Percentiles rank a stretch among this genome's conserved stretches.
phyloP scores from a whole-genome alignment of 1,284 basidiomycete genomes.

The Pyrrhoderma noxium region DNA sequence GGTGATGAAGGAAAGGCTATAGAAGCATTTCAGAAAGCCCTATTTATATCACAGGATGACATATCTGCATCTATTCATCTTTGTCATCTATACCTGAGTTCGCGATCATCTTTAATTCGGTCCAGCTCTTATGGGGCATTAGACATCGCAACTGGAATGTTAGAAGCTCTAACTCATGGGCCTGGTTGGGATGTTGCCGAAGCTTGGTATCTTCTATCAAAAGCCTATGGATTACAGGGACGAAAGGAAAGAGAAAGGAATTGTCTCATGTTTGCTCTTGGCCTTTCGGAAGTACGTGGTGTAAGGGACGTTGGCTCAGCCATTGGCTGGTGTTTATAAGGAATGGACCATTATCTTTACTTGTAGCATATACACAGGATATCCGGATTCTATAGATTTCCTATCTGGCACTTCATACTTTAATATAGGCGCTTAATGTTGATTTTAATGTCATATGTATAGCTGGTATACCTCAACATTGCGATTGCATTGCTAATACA shows the following conservation, averaged over 20 bases:
- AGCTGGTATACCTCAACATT: no score
- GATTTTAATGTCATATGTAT: no score
- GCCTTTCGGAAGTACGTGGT: conserved; percentile 61
- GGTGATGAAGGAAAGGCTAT: conserved; percentile 55
- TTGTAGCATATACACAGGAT: neutral
- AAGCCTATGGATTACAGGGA: conserved; percentile 70
- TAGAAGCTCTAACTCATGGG: conserved; percentile 54
- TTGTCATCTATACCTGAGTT: conserved; percentile 63
- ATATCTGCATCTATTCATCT: conserved; percentile 73
- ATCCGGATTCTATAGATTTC: neutral
- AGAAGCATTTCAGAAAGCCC: conserved; percentile 75
- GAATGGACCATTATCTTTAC: no score
- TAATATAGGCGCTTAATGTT: neutral
- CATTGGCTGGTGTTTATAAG: conserved; percentile 63
- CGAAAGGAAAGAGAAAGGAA: conserved; percentile 66
- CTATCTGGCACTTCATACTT: neutral
- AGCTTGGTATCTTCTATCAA: conserved; percentile 86
- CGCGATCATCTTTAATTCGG: conserved; percentile 14
- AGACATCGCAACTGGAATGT: conserved; percentile 67
- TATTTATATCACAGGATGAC: conserved; percentile 73
- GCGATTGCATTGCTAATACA: no score
- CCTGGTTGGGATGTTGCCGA: conserved; percentile 85
- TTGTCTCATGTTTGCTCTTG: conserved; percentile 67
- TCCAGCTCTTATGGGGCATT: conserved; percentile 26
- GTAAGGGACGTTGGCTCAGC: conserved; percentile 57